A percentile compares a stretch with the other conserved stretches of the same genome.
Evolutionary conservation across 768 basidiomycete genomes (phyloP).

Genomic region (Mycena maculata): DNA sequence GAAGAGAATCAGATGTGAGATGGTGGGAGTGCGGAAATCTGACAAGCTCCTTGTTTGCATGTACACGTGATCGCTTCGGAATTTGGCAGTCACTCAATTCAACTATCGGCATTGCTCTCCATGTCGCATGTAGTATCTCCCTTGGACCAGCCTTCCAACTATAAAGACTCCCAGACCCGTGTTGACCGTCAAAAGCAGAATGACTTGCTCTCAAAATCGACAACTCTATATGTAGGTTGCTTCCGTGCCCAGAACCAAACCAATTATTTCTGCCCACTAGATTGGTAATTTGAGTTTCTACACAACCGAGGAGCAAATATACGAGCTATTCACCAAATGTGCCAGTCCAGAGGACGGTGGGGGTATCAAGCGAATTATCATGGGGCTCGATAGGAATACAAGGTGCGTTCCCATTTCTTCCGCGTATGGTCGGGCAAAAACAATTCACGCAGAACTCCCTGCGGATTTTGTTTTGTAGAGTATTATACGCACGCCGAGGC

Average conservation of each 20-base stretch:
- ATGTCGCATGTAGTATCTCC: slow-evolving; percentile 90
- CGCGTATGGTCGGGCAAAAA: background rate
- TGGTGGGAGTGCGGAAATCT: too few relatives aligned
- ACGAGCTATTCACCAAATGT: slow-evolving; percentile 92
- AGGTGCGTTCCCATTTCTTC: slow-evolving; percentile 57
- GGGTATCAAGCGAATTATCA: slow-evolving; percentile 93
- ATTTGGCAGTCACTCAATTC: too few relatives aligned
- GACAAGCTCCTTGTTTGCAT: too few relatives aligned
- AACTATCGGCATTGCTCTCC: too few relatives aligned
- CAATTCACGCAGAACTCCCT: slow-evolving; percentile 74
- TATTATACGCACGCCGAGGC: slow-evolving; percentile 97
- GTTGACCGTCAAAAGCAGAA: slow-evolving; percentile 84
- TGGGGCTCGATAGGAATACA: slow-evolving; percentile 93
- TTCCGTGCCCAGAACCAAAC: slow-evolving; percentile 34
- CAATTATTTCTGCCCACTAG: slow-evolving; percentile 50
- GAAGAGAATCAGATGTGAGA: too few relatives aligned
- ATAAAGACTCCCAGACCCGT: slow-evolving; percentile 92
- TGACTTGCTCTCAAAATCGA: slow-evolving; percentile 84
- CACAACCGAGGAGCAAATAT: slow-evolving; percentile 96
- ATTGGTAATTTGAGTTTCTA: slow-evolving; percentile 94
- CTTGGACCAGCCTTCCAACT: slow-evolving; percentile 95
- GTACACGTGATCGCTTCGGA: too few relatives aligned
- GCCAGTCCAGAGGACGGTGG: slow-evolving; percentile 87
- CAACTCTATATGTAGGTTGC: slow-evolving; percentile 88
- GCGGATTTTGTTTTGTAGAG: slow-evolving; percentile 96